Evolutionary conservation across 2,329 filamentous ascomycete species (phyloP), one percentile per base, ranked within the genome.

Genomic region (Pseudocercospora fijiensis): DNA sequence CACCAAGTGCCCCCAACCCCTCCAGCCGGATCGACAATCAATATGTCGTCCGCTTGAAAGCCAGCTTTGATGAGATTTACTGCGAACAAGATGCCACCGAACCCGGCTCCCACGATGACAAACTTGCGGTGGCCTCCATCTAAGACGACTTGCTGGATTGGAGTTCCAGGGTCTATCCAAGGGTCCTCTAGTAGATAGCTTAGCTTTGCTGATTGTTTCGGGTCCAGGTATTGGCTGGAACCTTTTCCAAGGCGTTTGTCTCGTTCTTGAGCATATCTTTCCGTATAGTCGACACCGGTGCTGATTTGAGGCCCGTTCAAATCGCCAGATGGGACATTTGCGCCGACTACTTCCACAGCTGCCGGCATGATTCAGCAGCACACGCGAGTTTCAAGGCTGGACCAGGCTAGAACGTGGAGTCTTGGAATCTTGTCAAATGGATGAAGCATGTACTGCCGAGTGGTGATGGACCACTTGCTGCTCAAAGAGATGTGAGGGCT

Each of bases 1-100:
- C 37, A 24, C 74, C 81, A 83, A 1, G 79, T 81, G 0, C 81
- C 81, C 3, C 81, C 80, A 69, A 82, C 82, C 5, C 79, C 79
- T 3, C 78, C 79, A 3, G 80, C 80, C 18, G 74, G 82, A 66
- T 82, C 81, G 9, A 81, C 69, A 37, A 82, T 76, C 16, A 74
- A 65, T 24, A 82, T 76, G 52, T 80, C 75, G 4, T 73, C 67
- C 8, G 71, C 62, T 9, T 56, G 64, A 64, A 79, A 71, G 1
- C 78, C 78, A 3, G 74, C 70, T 64, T 80, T 70, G 20, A 80
- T 71, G 22, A 81, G 65, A 2, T 76, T 71, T 1, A 76, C 76
- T 4, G 79, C 80, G 60, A 76, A 76, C 4, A 80, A 69, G 24
- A 81, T 75, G 5, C 79, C 81, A 9, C 77, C 78, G 66, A 76